These are phyloP conservation scores for Penicillium sp. DNA, from an alignment of 2,329 filamentous ascomycete species.

Conservation along the genomic window DNA sequence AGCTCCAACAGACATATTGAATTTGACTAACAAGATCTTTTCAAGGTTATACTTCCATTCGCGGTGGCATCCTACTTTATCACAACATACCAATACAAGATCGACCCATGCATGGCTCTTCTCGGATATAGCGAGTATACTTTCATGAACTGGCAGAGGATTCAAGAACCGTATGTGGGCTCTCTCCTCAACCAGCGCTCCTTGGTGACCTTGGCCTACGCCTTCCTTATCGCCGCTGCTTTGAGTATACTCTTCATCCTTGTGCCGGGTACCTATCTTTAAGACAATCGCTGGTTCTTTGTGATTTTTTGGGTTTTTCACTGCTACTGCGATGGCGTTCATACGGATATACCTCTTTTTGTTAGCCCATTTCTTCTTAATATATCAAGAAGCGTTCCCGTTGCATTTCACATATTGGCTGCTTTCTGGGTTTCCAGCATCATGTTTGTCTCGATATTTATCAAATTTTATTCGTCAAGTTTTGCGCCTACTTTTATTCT, in stretches of 20 bases:
- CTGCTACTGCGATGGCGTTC: slow-evolving; percentile 7
- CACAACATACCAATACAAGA: slow-evolving; percentile 88
- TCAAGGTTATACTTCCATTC: slow-evolving; percentile 78
- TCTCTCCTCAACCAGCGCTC: slow-evolving; percentile 80
- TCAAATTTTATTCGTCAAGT: neutral
- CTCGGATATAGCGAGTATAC: slow-evolving; percentile 95
- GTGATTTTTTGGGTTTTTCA: neutral
- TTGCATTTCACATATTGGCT: slow-evolving; percentile 5
- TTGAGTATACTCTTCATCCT: slow-evolving; percentile 88
- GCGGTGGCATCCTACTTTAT: slow-evolving; percentile 85
- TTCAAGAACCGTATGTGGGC: slow-evolving; percentile 87
- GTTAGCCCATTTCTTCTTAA: neutral
- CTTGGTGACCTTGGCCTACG: slow-evolving; percentile 72
- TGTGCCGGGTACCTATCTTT: slow-evolving; percentile 66
- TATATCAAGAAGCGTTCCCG: neutral
- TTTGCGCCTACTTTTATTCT: neutral
- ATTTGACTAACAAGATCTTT: slow-evolving; percentile 17
- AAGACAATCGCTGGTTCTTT: slow-evolving; percentile 26
- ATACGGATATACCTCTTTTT: slow-evolving; percentile 12
- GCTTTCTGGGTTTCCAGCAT: neutral
- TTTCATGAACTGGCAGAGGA: slow-evolving; percentile 82
- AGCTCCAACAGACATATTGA: slow-evolving; percentile 3
- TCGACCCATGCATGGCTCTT: slow-evolving; percentile 86
- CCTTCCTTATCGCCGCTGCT: slow-evolving; percentile 72
- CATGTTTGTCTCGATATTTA: neutral